Evolutionary conservation across 768 basidiomycete genomes (phyloP), one percentile per base, ranked within the genome.

Genomic region (Trametes elegans): DNA sequence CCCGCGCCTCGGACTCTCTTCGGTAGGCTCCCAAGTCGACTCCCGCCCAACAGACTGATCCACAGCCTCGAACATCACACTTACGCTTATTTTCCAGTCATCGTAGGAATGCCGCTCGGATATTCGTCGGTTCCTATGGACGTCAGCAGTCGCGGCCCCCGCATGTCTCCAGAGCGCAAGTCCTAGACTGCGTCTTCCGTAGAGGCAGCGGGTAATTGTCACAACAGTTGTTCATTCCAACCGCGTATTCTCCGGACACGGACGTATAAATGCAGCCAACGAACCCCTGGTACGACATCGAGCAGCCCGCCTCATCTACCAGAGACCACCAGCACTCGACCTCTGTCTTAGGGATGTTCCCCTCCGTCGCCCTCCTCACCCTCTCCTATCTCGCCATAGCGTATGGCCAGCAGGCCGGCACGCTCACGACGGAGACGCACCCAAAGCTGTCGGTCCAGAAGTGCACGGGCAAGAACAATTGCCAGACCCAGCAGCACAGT

Each of bases 361-460:
- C 42, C 32, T 16, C 51, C 18, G 42, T 44, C 35, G 41, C 28
- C 32, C 41, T 56, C 42, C 42, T 49, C 41, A 54, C 61, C n/a
- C 61, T 66, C 48, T 59, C 66, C 19, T 57, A 64, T 51, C 23
- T 66, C 55, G 63, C 79, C 47, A 70, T 74, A 49, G 78, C 67
- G n/a, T 69, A 64, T 56, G 80, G 69, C 59, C 80, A 82, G 62
- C 79, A 80, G 55, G 72, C 74, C 50, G 81, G 79, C 59, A 79
- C 76, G 14, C 59, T 69, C 40, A 70, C 66, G 35, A 68, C 79
- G 1, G 81, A 82, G 64, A 73, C 44, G 52, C 79, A 80, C 67
- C 80, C 81, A n/a, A 32, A 68, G 14, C 66, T 82, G 38, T 62
- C 74, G 36, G 74, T 70, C 66, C 71, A 77, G 63, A 71, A 75